Evolutionary conservation across 1,139 yeast species (phyloP).

Genomic region (Blastobotrys aristatus): DNA sequence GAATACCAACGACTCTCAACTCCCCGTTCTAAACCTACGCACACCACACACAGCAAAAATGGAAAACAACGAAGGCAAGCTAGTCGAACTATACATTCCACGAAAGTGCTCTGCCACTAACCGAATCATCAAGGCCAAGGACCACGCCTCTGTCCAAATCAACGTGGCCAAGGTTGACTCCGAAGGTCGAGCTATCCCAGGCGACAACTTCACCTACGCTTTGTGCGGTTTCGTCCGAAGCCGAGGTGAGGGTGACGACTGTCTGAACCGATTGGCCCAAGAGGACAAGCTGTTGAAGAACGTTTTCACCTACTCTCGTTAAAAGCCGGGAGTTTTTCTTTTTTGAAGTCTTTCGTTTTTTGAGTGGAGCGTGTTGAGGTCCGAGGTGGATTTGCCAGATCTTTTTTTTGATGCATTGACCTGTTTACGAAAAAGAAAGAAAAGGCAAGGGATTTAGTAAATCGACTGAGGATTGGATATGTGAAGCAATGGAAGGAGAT

Average conservation of each 20-base stretch:
- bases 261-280: constrained; percentile 99
- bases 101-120: constrained; percentile 99
- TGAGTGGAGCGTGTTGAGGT: too few species aligned
- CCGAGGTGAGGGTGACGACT: constrained; percentile 97
- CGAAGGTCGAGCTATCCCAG: constrained; percentile 92
- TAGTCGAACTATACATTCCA: constrained; percentile 99
- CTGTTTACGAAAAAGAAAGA: too few species aligned
- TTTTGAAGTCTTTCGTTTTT: too few species aligned
- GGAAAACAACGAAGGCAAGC: constrained; percentile 13
- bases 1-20: too few species aligned
- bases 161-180: constrained; percentile 86
- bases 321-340: constrained; percentile 42
- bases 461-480: too few species aligned
- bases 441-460: too few species aligned
- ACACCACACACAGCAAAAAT: too few species aligned
- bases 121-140: constrained; percentile 99
- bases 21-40: too few species aligned
- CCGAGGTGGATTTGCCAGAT: too few species aligned
- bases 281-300: constrained; percentile 97
- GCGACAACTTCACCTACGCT: constrained; percentile 92
- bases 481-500: too few species aligned
- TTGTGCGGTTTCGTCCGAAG: constrained; percentile 91
- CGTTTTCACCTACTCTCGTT: constrained; percentile 99
- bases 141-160: constrained; percentile 97
- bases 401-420: too few species aligned